Percentiles rank a stretch among this genome's conserved stretches.
Conservation (phyloP, 2,329 filamentous ascomycete species). For the Endoconidiophora polonica region DNA sequence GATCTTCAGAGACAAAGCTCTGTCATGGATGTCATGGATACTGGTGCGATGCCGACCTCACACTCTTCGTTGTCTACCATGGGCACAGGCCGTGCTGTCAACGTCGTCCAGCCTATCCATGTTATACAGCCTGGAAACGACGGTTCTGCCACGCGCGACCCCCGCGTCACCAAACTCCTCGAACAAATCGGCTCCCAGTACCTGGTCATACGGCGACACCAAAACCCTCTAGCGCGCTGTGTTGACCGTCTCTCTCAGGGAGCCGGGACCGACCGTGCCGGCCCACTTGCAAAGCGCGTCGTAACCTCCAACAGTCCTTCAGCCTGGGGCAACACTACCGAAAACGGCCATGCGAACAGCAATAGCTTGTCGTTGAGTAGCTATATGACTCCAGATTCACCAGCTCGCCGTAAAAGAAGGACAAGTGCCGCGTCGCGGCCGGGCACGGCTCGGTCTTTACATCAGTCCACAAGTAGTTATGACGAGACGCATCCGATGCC, state of each 20-base stretch:
- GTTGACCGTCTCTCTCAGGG: conserved; percentile 26
- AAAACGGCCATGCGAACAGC: too few species aligned
- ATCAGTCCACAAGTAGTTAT: conserved; percentile 15
- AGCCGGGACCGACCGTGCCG: not conserved
- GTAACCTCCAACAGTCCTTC: not conserved
- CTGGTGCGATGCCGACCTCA: conserved; percentile 19
- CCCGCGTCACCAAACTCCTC: conserved; percentile 45
- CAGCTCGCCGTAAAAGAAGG: not conserved
- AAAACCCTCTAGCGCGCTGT: conserved; percentile 52
- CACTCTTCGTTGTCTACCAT: conserved; percentile 21
- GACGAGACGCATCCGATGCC: conserved; percentile 5
- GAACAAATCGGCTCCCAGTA: conserved; percentile 59
- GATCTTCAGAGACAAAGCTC: conserved; percentile 59
- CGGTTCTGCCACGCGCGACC: conserved; percentile 34
- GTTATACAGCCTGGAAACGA: conserved; percentile 36
- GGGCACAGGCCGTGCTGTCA: conserved; percentile 30
- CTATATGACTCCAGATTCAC: not conserved
- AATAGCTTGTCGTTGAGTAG: too few species aligned
- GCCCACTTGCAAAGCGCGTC: not conserved
- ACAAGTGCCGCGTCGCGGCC: conserved; percentile 24
- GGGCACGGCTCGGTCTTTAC: conserved; percentile 17
- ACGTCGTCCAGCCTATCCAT: conserved; percentile 21
- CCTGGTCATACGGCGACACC: conserved; percentile 54
- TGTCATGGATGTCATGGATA: conserved; percentile 54
- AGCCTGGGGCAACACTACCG: too few species aligned